Percentiles rank a stretch among this genome's conserved stretches.
These are phyloP conservation scores for Bolboschoenoplectus hybrid DNA, from an alignment of 202 grass and related monocot species.

Conservation along the genomic window DNA sequence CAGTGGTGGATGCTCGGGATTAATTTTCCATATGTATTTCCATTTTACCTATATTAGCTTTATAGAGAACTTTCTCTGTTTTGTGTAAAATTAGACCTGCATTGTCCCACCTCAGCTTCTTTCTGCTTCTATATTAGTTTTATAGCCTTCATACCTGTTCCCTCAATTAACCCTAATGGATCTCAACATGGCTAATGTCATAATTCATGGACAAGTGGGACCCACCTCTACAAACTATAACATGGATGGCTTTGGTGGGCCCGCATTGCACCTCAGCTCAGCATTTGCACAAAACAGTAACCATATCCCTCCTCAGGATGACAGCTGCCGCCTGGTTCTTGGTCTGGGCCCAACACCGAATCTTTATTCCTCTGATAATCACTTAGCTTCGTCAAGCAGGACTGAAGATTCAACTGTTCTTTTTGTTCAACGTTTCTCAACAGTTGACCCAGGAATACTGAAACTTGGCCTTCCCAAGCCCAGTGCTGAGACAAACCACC, in stretches of 20 bases:
- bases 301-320: constrained; percentile 55
- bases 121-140: constrained; percentile 22
- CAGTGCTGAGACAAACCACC: constrained; percentile 48
- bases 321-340: constrained; percentile 75
- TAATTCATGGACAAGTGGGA: constrained; percentile 50
- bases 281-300: constrained; percentile 43
- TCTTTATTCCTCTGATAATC: constrained; percentile 58
- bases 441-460: constrained; percentile 54
- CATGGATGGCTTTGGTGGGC: constrained; percentile 43
- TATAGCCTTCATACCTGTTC: constrained; percentile 24
- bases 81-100: constrained; percentile 4
- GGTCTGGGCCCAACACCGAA: constrained; percentile 81
- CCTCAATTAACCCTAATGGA: constrained; percentile 59
- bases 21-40: constrained; percentile 68
- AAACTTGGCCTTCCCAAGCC: constrained; percentile 54
- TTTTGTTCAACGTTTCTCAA: constrained; percentile 49
- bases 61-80: constrained; percentile 12
- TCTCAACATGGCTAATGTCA: constrained; percentile 64
- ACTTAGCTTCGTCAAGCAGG: constrained; percentile 39
- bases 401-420: constrained; percentile 49
- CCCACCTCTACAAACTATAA: constrained; percentile 46
- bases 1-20: constrained; percentile 57
- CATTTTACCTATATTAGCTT: constrained; percentile 69
- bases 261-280: constrained; percentile 42
- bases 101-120: constrained; percentile 22